A percentile compares a stretch with the other conserved stretches of the same genome.
Evolutionary conservation across 2,329 filamentous ascomycete species (phyloP).

Genomic region (Epichloe brachyelytri): DNA sequence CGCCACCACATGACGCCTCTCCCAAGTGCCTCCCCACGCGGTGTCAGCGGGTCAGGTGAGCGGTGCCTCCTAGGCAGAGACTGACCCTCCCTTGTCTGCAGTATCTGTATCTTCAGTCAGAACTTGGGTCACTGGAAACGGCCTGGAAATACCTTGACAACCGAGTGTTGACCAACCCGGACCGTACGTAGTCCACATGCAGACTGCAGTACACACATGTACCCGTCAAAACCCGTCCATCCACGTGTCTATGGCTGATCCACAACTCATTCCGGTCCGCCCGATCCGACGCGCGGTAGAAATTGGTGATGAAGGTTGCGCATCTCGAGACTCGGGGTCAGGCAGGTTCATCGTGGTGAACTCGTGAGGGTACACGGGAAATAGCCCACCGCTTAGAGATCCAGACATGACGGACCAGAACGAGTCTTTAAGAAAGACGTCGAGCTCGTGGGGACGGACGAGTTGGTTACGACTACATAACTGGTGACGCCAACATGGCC

Average conservation of each 20-base stretch:
- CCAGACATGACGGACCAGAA: slow-evolving; percentile 7
- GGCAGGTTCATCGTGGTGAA: slow-evolving; percentile 14
- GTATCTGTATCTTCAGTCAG: too few relatives aligned
- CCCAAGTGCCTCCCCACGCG: slow-evolving; percentile 1
- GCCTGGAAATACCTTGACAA: too few relatives aligned
- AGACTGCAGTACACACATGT: too few relatives aligned
- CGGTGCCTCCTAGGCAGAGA: slow-evolving; percentile 10
- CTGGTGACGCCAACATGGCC: too few relatives aligned
- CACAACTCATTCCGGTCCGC: slow-evolving; percentile 28
- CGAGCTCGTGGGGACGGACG: too few relatives aligned
- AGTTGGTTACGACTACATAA: too few relatives aligned
- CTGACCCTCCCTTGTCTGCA: too few relatives aligned
- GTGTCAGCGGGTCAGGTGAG: slow-evolving; percentile 18
- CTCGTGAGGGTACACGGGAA: slow-evolving; percentile 16
- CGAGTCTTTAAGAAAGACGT: too few relatives aligned
- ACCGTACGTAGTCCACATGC: too few relatives aligned
- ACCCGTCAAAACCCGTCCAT: slow-evolving; percentile 24
- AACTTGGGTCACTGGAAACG: too few relatives aligned
- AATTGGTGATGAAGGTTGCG: slow-evolving; percentile 28
- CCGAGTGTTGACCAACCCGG: too few relatives aligned
- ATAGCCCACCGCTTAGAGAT: slow-evolving; percentile 15
- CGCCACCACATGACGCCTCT: slow-evolving; percentile 17
- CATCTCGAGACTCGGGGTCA: slow-evolving; percentile 15
- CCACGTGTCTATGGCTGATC: slow-evolving; percentile 18
- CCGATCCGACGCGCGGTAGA: slow-evolving; percentile 32